Evolutionary conservation across 1,284 basidiomycete species (phyloP).

Genomic region (Erythrobasidium hasegawianum): DNA sequence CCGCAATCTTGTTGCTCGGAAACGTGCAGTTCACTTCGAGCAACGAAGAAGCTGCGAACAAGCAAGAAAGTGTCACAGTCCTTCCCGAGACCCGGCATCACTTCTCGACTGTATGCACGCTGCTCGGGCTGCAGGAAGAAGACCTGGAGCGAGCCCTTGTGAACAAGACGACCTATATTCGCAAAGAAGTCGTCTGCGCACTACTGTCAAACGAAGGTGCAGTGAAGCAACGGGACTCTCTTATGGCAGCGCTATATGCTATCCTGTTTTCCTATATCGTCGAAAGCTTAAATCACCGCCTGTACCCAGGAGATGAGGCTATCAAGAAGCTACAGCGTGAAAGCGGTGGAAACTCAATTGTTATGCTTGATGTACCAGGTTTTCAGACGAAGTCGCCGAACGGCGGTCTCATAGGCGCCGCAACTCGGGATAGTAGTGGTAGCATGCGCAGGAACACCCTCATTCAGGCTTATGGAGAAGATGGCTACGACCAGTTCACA

Average conservation of each 20-base stretch:
- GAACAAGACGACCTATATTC: constrained; percentile 66
- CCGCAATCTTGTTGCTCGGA: constrained; percentile 90
- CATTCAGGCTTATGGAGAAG: constrained; percentile 69
- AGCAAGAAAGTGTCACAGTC: constrained; percentile 37
- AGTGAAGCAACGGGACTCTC: constrained; percentile 67
- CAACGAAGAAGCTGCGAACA: constrained; percentile 52
- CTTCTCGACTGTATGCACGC: constrained; percentile 77
- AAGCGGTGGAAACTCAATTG: constrained; percentile 60
- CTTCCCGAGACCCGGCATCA: constrained; percentile 61
- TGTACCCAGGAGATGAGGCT: constrained; percentile 50
- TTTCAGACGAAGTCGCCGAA: constrained; percentile 61
- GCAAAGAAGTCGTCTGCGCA: constrained; percentile 31
- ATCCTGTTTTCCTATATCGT: constrained; percentile 87
- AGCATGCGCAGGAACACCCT: constrained; percentile 54
- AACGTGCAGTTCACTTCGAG: constrained; percentile 88
- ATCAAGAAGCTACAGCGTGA: constrained; percentile 39
- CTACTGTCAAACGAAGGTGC: constrained; percentile 49
- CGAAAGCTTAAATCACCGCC: constrained; percentile 80
- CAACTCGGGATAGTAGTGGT: neutral
- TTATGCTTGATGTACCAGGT: constrained; percentile 75
- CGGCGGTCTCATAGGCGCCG: constrained; percentile 9
- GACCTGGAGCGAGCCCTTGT: constrained; percentile 77
- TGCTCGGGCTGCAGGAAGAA: constrained; percentile 74
- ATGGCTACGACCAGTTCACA: constrained; percentile 79
- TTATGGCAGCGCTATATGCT: constrained; percentile 79